Evolutionary conservation across 129 eudicot genomes (phyloP).

Genomic region (Flaveria bidentis): DNA sequence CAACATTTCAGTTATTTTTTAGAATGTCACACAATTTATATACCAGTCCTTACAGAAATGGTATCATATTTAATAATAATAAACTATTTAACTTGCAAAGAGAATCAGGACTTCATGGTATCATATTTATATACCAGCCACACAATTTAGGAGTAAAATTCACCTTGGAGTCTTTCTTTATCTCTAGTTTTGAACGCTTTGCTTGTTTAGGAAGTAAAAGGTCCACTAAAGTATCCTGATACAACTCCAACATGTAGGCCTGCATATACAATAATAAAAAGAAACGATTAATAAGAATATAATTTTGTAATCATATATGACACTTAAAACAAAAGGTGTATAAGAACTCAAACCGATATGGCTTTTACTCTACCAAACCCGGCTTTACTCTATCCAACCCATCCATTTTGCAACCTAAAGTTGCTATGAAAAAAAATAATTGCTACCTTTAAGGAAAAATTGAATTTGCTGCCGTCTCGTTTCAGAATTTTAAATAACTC

Average conservation of each 20-base stretch:
- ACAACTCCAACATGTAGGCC: constrained; percentile 94
- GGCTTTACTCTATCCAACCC: not conserved
- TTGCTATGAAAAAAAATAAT: not conserved
- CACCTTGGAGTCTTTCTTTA: constrained; percentile 95
- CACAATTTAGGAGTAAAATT: not conserved
- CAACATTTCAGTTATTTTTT: not conserved
- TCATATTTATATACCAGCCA: not conserved
- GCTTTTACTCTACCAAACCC: not conserved
- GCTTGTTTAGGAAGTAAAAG: constrained; percentile 77
- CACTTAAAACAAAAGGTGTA: not conserved
- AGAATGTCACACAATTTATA: not conserved
- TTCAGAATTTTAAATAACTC: constrained; percentile 82
- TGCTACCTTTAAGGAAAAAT: constrained; percentile 80
- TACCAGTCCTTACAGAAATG: too few relatives aligned
- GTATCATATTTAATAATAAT: not conserved
- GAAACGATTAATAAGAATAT: too few relatives aligned
- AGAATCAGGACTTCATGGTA: not conserved
- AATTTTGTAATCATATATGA: not conserved
- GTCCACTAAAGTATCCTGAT: constrained; percentile 91
- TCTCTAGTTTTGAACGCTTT: constrained; percentile 70
- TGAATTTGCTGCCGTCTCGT: constrained; percentile 68
- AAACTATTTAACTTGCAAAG: not conserved
- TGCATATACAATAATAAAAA: constrained; percentile 31
- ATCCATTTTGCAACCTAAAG: not conserved
- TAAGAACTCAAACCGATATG: not conserved